Conservation (phyloP, 2,329 filamentous ascomycete genomes). For the Sporothrix curviconia region DNA sequence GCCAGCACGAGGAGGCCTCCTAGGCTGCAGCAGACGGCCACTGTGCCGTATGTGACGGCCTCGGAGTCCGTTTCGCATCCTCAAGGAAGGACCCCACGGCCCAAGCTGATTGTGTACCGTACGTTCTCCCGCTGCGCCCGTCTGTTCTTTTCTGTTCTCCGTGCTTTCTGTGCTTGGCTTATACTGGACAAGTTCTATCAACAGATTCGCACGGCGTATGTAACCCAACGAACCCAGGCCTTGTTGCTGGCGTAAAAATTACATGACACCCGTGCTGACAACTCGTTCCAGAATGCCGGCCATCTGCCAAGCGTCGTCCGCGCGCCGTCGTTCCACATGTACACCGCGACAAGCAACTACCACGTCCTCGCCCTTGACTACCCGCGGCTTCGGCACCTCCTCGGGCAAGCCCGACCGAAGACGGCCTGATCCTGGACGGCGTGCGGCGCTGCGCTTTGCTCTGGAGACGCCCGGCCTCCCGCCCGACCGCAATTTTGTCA, state of each 20-base stretch:
- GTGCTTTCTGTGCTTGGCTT: not conserved
- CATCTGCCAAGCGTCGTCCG: conserved; percentile 74
- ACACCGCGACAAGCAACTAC: conserved; percentile 65
- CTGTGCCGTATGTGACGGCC: conserved; percentile 46
- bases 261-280: not conserved
- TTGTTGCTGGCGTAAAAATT: too few relatives aligned
- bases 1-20: conserved; percentile 60
- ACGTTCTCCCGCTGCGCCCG: conserved; percentile 27
- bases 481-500: conserved; percentile 64
- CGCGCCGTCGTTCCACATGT: conserved; percentile 67
- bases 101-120: conserved; percentile 59
- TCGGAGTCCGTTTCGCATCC: conserved; percentile 54
- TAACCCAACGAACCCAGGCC: too few relatives aligned
- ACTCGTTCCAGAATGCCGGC: conserved; percentile 62
- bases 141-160: not conserved
- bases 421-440: conserved; percentile 74
- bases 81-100: conserved; percentile 58
- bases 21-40: conserved; percentile 44
- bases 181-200: conserved; percentile 19
- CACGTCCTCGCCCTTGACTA: conserved; percentile 90
- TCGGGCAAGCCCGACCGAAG: conserved; percentile 74
- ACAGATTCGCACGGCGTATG: conserved; percentile 57
- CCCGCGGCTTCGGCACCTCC: conserved; percentile 76
- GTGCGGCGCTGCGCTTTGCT: conserved; percentile 66
- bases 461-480: conserved; percentile 58